Evolutionary conservation across 2,329 filamentous ascomycete species (phyloP).

Genomic region (Xylariaceae sp.): DNA sequence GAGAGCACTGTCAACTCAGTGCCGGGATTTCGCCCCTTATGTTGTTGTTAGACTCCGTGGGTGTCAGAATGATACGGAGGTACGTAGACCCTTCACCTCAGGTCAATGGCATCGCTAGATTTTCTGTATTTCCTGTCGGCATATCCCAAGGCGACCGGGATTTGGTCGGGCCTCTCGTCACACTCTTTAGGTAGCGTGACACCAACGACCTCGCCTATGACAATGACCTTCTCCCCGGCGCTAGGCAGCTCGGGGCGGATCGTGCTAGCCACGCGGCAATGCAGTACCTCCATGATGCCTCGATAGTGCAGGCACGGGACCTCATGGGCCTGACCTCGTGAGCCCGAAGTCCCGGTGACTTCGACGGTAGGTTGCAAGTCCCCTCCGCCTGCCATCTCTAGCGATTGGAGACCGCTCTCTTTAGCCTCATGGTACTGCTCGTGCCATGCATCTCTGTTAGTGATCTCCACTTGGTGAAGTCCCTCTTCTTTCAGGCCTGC

Average conservation of each 20-base stretch:
- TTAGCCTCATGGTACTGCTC: slow-evolving; percentile 12
- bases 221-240: slow-evolving; percentile 11
- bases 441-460: slow-evolving; percentile 13
- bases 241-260: slow-evolving; percentile 10
- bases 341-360: not conserved
- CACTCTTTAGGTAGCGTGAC: slow-evolving; percentile 2
- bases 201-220: slow-evolving; percentile 14
- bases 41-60: no score
- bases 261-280: slow-evolving; percentile 12
- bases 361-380: not conserved
- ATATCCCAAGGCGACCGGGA: slow-evolving; percentile 10
- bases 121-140: slow-evolving; percentile 14
- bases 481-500: slow-evolving; percentile 7
- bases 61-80: no score
- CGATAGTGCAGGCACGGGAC: slow-evolving; percentile 8
- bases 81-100: no score
- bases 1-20: no score
- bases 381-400: not conserved
- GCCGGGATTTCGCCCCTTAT: no score
- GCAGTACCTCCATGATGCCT: slow-evolving; percentile 9
- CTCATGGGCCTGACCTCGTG: slow-evolving; percentile 7
- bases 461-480: slow-evolving; percentile 7
- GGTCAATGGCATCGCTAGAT: slow-evolving; percentile 5
- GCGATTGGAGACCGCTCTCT: not conserved
- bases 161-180: not conserved